These are phyloP conservation scores for Hericium alpestre DNA, from an alignment of 768 basidiomycete genomes.

Conservation along the genomic window DNA sequence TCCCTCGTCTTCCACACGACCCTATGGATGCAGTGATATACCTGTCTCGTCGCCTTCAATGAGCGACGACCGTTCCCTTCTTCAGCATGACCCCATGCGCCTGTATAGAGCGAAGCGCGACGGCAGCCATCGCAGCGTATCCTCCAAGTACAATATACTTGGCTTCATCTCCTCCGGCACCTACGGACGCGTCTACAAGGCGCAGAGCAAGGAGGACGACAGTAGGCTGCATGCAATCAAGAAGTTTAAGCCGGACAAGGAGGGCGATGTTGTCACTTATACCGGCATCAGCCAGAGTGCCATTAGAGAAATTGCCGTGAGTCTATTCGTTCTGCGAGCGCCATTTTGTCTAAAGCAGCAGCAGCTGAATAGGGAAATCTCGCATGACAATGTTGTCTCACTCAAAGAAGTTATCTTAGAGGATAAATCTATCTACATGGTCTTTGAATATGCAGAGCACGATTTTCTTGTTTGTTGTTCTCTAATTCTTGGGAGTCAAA, in stretches of 20 bases:
- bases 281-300: conserved; percentile 98
- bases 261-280: conserved; percentile 91
- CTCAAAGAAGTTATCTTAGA: conserved; percentile 93
- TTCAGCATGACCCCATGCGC: conserved; percentile 66
- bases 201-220: conserved; percentile 58
- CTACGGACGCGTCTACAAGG: conserved; percentile 98
- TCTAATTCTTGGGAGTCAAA: neutral
- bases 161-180: conserved; percentile 99
- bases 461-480: conserved; percentile 74
- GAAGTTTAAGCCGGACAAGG: conserved; percentile 99
- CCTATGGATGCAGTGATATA: neutral
- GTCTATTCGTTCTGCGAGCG: conserved; percentile 20
- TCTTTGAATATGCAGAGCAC: conserved; percentile 98
- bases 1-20: neutral
- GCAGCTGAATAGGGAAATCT: conserved; percentile 81
- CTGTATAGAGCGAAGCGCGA: conserved; percentile 77
- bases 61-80: conserved; percentile 12
- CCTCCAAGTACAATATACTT: conserved; percentile 80
- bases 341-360: conserved; percentile 11
- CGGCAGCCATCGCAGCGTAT: conserved; percentile 49
- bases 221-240: conserved; percentile 84
- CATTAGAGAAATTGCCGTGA: conserved; percentile 88
- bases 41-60: neutral
- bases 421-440: conserved; percentile 98
- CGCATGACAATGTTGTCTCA: conserved; percentile 84